Evolutionary conservation across 73 alveolate genomes (phyloP).

Genomic region (Stentor roeselii): DNA sequence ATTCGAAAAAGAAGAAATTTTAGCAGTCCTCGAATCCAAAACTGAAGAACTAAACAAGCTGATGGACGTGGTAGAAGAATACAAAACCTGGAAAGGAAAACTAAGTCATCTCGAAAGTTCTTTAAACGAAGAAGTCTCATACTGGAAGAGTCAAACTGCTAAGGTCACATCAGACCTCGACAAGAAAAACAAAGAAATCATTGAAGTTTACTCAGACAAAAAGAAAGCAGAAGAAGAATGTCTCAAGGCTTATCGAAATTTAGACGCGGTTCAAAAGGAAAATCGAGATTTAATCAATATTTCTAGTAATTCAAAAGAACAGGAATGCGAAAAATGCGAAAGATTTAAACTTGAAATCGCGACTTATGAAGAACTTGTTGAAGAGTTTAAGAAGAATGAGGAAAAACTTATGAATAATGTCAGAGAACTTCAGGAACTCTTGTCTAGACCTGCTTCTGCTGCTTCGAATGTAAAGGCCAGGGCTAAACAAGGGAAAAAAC

Average conservation of each 20-base stretch:
- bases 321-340: constrained; percentile 1
- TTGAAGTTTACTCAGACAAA: background rate
- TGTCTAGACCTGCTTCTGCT: background rate
- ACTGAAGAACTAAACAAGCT: constrained; percentile 10
- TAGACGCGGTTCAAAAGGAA: constrained; percentile 14
- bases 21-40: constrained; percentile 1
- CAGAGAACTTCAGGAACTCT: background rate
- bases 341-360: background rate
- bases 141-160: background rate
- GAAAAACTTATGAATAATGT: background rate
- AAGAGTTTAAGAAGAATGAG: constrained; percentile 8
- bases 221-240: constrained; percentile 22
- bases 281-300: background rate
- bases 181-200: background rate
- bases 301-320: background rate
- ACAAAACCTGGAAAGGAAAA: background rate
- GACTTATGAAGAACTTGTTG: background rate
- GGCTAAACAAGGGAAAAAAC: background rate
- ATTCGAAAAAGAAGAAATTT: constrained; percentile 23
- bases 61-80: background rate
- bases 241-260: background rate
- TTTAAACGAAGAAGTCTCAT: background rate
- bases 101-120: background rate
- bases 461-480: background rate
- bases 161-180: background rate